phyloP scores from a whole-genome alignment of 1,284 basidiomycete genomes.

The Ustilago trichophora region DNA sequence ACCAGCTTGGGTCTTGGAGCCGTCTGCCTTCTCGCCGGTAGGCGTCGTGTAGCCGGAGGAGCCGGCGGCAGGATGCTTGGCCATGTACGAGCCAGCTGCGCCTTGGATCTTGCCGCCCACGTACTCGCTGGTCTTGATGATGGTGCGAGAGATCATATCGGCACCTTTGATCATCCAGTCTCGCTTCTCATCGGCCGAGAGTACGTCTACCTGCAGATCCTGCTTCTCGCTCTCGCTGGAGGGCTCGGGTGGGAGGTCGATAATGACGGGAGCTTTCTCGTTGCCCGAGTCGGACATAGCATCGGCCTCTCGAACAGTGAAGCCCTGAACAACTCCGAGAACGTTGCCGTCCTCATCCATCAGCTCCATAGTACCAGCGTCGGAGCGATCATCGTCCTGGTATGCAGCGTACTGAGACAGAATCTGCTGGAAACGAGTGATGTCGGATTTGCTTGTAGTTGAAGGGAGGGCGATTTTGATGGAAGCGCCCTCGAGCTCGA shows the following conservation, averaged over 20 bases:
- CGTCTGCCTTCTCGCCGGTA: slow-evolving; percentile 22
- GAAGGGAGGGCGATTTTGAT: slow-evolving; percentile 38
- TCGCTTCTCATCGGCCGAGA: slow-evolving; percentile 29
- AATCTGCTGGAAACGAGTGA: slow-evolving; percentile 46
- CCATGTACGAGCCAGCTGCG: slow-evolving; percentile 52
- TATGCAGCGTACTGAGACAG: slow-evolving; percentile 55
- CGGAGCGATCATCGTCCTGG: slow-evolving; percentile 36
- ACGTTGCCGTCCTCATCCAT: slow-evolving; percentile 56
- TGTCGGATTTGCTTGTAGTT: slow-evolving; percentile 8
- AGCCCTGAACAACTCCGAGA: slow-evolving; percentile 46
- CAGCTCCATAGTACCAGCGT: slow-evolving; percentile 48
- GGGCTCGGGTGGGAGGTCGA: slow-evolving; percentile 50
- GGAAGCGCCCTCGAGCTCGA: slow-evolving; percentile 49
- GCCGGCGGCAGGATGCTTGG: slow-evolving; percentile 30
- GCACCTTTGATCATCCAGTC: slow-evolving; percentile 56
- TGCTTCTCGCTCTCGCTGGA: slow-evolving; percentile 19
- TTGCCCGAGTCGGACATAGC: slow-evolving; percentile 41
- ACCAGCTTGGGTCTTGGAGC: slow-evolving; percentile 1
- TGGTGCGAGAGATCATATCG: slow-evolving; percentile 56
- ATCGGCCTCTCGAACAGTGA: slow-evolving; percentile 38
- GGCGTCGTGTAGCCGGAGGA: slow-evolving; percentile 21
- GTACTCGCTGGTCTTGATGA: slow-evolving; percentile 58
- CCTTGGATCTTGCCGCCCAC: slow-evolving; percentile 49
- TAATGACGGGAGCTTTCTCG: slow-evolving; percentile 55
- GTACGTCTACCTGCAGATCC: slow-evolving; percentile 32